Base-by-base conservation (phyloP, 495 filamentous ascomycete species). In the Penicillium robsamsonii region DNA sequence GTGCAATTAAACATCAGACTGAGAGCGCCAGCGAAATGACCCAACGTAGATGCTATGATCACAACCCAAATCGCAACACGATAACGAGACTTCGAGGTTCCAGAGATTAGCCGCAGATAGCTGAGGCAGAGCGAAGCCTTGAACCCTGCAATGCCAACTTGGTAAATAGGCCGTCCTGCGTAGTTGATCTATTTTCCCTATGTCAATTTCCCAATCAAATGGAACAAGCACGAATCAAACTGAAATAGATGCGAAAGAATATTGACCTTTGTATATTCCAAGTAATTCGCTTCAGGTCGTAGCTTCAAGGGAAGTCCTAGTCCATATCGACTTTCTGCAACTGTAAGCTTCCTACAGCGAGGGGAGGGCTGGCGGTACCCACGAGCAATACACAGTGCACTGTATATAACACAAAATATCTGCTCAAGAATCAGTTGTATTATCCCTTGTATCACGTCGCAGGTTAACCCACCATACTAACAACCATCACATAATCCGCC, bases 41-140 rank as follows among this genome's bases (percentile, higher is more conserved):
- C 74, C 4, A 75, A 31, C 17, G 79, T 73, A 27, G 77, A 76
- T 0, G 68, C 40, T 0, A 57, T 55, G 41, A 82, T 75, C 18
- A 81, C 71, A 7, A 64, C 38, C 74, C 77, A 83, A 17, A 83
- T 79, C 3, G 82, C 33, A 24, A 62, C 56, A 18, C 75, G 67
- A 51, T 83, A 85, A n/a, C 58, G 37, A 11, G 44, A 60, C 42
- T 82, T 81, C 22, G 67, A 68, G 0, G 76, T 80, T 2, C 76
- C 71, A 27, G 73, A 72, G 29, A 84, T 66, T 20, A 85, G 72
- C 4, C 81, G 76, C 9, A 84, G 70, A 55, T 84, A 85, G 35
- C 76, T 78, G 46, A 82, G 71, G 37, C 82, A 78, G n/a, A 84
- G 71, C 1, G 82, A 79, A 9, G 82, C 76, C 63, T 85, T 85